phyloP scores from a whole-genome alignment of 1,139 yeast species.

The Hyphopichia pseudoburtonii region DNA sequence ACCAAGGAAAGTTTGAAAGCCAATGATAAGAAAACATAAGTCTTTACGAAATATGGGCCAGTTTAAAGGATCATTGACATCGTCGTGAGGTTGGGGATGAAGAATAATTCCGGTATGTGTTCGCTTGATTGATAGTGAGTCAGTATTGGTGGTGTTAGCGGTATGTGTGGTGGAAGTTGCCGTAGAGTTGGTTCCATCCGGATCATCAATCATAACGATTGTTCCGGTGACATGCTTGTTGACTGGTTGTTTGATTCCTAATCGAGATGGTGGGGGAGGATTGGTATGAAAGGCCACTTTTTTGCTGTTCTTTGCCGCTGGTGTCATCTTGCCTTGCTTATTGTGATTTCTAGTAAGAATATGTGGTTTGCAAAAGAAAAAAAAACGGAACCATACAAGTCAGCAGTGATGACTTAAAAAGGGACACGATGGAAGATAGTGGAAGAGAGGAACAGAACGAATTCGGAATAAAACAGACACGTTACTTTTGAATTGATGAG shows the following conservation, averaged over 20 bases:
- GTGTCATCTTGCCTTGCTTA: no score
- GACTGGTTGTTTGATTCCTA: conserved; percentile 45
- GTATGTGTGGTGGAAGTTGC: conserved; percentile 5
- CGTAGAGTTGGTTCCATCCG: conserved; percentile 13
- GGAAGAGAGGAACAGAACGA: no score
- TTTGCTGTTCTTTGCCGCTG: neutral
- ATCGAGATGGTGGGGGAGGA: neutral
- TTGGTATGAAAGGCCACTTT: neutral
- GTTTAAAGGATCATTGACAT: conserved; percentile 74
- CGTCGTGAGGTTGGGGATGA: conserved; percentile 74
- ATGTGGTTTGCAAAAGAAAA: no score
- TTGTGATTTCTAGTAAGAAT: no score
- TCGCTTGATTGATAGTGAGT: conserved; percentile 32
- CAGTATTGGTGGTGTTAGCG: conserved; percentile 4
- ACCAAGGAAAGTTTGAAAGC: conserved; percentile 58
- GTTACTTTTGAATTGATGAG: no score
- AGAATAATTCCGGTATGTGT: conserved; percentile 56
- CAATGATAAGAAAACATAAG: conserved; percentile 51
- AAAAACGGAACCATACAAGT: no score
- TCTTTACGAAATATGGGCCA: conserved; percentile 68
- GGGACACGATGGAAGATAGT: no score
- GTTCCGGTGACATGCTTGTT: conserved; percentile 47
- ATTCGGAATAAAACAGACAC: no score
- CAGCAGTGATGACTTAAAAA: no score
- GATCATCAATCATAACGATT: conserved; percentile 36